Evolutionary conservation across 805 yeast genomes (phyloP), one percentile per base, ranked within the genome.

Genomic region (Saccharomycopsis synnaedendra): DNA sequence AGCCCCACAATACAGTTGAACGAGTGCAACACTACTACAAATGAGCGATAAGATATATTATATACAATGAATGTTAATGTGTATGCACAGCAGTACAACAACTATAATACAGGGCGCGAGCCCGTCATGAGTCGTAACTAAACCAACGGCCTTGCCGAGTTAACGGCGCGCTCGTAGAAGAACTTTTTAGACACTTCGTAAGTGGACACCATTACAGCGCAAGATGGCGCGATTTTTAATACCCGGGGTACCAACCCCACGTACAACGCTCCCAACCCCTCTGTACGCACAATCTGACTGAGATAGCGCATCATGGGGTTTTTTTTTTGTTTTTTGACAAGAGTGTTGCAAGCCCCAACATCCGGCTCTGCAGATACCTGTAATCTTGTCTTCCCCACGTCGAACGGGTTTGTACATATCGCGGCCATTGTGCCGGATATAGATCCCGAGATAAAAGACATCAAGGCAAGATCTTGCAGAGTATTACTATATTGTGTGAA

Each of bases 151-250:
- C 19, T 19, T 19, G 19, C 19, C 19, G 19, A 19, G 19, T 19
- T 19, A 19, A 19, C 19, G 19, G 19, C 19, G 19, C 19, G 19
- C 19, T 19, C 19, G 36, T 34, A 32, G 51, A 75, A 74, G 36
- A 79, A 60, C 48, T 76, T 76, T 63, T 93, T 93, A 31, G 94
- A 84, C 41, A 89, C 69, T 62, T 93, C 98, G 61, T 93, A 93
- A 38, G 93, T 82, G 8, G 97, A 86, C 41, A 93, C 88, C 98
- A 93, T 93, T 37, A 93, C 90, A 1, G 98, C 98, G 72, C 98
- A 93, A 10, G 96, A 81, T 7, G 98, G 97, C 0, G 97, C 96
- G 31, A 93, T 84, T 60, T 93, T 93, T 62, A 90, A 65, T 5
- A 90, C 75, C 54, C 98, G 73, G 0, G 97, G 97, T 1, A 76